Conservation (phyloP, 1,139 yeast genomes). For the Pichia terricola region DNA sequence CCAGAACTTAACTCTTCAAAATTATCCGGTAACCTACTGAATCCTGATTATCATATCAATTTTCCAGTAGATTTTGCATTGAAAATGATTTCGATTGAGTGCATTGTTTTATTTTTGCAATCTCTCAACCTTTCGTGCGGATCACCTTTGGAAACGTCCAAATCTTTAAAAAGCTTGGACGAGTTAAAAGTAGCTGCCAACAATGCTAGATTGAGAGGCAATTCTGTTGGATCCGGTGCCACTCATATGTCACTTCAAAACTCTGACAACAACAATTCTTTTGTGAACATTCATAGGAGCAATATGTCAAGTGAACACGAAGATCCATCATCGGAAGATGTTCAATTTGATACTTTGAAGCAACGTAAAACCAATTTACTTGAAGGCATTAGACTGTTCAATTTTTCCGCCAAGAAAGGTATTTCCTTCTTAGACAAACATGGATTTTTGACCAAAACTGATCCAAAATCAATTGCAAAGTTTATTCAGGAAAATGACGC, state of each 20-base stretch:
- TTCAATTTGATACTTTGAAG: slow-evolving; percentile 78
- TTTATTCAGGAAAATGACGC: slow-evolving; percentile 63
- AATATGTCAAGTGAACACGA: slow-evolving; percentile 13
- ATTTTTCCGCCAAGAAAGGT: slow-evolving; percentile 79
- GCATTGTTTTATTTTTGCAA: slow-evolving; percentile 73
- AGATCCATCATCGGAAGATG: slow-evolving; percentile 25
- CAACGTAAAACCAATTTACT: slow-evolving; percentile 73
- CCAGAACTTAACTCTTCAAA: slow-evolving; percentile 71
- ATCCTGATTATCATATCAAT: slow-evolving; percentile 42
- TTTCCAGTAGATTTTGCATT: slow-evolving; percentile 77
- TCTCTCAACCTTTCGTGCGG: slow-evolving; percentile 88
- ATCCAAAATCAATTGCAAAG: slow-evolving; percentile 61
- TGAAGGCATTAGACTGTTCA: slow-evolving; percentile 73
- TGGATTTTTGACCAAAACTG: slow-evolving; percentile 52
- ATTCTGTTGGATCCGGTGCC: slow-evolving; percentile 14
- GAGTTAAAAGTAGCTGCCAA: slow-evolving; percentile 8
- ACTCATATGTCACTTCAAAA: slow-evolving; percentile 1
- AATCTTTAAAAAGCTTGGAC: slow-evolving; percentile 1
- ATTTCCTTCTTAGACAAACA: slow-evolving; percentile 49
- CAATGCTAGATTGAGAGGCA: slow-evolving; percentile 13
- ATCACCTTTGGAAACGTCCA: slow-evolving; percentile 17
- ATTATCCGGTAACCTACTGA: slow-evolving; percentile 50
- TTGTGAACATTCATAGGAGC: not conserved
- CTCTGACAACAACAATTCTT: slow-evolving; percentile 3
- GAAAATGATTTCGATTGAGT: slow-evolving; percentile 71